phyloP scores from a whole-genome alignment of 2,329 filamentous ascomycete genomes.

The Alternaria burnsii region DNA sequence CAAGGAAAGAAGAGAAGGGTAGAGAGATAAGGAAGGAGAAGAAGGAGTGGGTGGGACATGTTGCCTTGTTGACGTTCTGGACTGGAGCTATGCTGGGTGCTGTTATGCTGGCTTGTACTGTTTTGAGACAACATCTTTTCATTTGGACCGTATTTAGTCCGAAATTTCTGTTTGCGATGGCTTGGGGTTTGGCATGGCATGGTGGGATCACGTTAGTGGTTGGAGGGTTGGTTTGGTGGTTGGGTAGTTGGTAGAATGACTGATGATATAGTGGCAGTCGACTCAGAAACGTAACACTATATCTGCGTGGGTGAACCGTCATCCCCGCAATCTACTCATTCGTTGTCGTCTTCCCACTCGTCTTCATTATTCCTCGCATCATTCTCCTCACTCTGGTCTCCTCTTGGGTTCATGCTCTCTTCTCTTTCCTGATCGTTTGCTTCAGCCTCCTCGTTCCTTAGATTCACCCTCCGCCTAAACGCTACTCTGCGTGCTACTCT shows the following conservation, averaged over 20 bases:
- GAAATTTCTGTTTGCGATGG: constrained; percentile 92
- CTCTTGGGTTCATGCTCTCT: background rate
- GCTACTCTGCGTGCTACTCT: background rate
- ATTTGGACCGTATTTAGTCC: constrained; percentile 99
- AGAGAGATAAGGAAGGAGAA: constrained; percentile 15
- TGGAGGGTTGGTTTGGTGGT: constrained; percentile 44
- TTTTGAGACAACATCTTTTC: constrained; percentile 87
- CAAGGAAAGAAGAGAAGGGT: constrained; percentile 23
- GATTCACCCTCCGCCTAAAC: background rate
- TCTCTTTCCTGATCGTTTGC: background rate
- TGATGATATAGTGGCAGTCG: background rate
- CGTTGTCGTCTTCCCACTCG: background rate
- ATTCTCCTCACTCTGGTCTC: background rate
- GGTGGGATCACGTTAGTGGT: constrained; percentile 57
- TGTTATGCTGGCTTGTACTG: constrained; percentile 89
- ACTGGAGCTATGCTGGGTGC: constrained; percentile 69
- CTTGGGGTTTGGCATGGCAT: constrained; percentile 87
- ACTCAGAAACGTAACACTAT: background rate
- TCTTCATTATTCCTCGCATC: background rate
- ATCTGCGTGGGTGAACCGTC: background rate
- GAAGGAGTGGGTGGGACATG: constrained; percentile 55
- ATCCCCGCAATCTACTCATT: background rate
- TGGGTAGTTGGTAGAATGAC: constrained; percentile 37
- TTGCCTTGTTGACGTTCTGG: constrained; percentile 75
- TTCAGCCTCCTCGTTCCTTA: background rate